These are phyloP conservation scores for Neurospora crassa DNA, from an alignment of 2,329 filamentous ascomycete genomes.

Conservation along the genomic window DNA sequence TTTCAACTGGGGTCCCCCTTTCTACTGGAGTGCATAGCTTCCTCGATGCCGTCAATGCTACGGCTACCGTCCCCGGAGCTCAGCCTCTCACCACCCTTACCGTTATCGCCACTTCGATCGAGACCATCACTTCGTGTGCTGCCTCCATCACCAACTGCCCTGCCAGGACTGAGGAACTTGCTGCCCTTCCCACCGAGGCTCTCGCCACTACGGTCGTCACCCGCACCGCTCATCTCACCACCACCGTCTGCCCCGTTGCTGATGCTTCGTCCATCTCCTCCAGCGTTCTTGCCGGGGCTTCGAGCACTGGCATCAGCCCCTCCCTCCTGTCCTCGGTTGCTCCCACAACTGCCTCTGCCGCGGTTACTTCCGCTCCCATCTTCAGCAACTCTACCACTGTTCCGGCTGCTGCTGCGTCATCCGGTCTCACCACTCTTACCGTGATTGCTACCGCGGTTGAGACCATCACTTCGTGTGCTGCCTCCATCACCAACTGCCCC, in stretches of 20 bases:
- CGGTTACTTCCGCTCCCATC: neutral
- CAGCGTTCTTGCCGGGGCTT: conserved; percentile 23
- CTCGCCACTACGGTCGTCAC: conserved; percentile 27
- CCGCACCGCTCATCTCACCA: conserved; percentile 28
- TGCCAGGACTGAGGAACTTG: conserved; percentile 20
- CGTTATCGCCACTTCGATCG: conserved; percentile 25
- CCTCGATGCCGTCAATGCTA: conserved; percentile 9
- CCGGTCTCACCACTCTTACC: neutral
- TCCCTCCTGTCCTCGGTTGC: conserved; percentile 31
- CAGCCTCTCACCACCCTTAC: conserved; percentile 28
- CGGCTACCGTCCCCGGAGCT: conserved; percentile 7
- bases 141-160: conserved; percentile 32
- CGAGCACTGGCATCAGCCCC: conserved; percentile 25
- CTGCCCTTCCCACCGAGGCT: conserved; percentile 21
- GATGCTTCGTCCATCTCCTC: conserved; percentile 29
- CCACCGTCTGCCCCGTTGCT: conserved; percentile 33
- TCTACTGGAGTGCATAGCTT: conserved; percentile 7
- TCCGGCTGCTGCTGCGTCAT: conserved; percentile 19
- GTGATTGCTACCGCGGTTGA: neutral
- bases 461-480: neutral
- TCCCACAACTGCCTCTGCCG: neutral
- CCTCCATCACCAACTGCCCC: neutral
- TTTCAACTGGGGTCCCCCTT: neutral
- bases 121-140: conserved; percentile 29
- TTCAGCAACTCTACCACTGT: conserved; percentile 11